phyloP scores from a whole-genome alignment of 78 protist genomes.

The Dictyostelium intermedium region DNA sequence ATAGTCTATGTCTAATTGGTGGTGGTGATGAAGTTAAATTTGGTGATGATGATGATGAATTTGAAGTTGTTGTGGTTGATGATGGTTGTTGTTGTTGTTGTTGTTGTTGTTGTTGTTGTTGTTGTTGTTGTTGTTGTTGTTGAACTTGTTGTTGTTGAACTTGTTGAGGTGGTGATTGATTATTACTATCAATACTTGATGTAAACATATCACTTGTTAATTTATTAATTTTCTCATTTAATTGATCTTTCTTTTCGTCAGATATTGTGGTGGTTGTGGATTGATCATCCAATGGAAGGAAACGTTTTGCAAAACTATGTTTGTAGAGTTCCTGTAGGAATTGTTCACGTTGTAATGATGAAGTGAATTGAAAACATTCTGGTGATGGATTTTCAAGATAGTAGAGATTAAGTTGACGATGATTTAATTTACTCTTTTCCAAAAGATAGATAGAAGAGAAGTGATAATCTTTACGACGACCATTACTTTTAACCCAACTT shows the following conservation, averaged over 20 bases:
- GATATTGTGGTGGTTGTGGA: not conserved
- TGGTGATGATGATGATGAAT: not conserved
- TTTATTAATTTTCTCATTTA: not conserved
- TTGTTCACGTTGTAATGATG: conserved; percentile 61
- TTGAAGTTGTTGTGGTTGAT: too few species aligned
- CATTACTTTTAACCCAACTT: conserved; percentile 7
- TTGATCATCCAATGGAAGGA: conserved; percentile 15
- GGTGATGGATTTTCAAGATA: conserved; percentile 36
- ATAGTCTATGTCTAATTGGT: conserved; percentile 38
- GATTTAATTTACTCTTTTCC: conserved; percentile 54
- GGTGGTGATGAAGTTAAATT: not conserved
- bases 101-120: not conserved
- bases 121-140: not conserved
- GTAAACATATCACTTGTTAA: not conserved
- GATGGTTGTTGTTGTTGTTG: not conserved
- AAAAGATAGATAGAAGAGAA: conserved; percentile 23
- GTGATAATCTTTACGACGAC: conserved; percentile 35
- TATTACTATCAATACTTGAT: not conserved
- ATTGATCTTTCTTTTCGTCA: not conserved
- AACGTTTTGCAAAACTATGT: conserved; percentile 13
- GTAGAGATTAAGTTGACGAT: conserved; percentile 21
- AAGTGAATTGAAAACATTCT: not conserved
- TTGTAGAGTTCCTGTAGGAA: conserved; percentile 54
- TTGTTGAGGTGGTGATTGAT: not conserved
- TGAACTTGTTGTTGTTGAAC: not conserved